phyloP scores from a whole-genome alignment of 1,139 yeast genomes.

The Kodamaea alishanica region DNA sequence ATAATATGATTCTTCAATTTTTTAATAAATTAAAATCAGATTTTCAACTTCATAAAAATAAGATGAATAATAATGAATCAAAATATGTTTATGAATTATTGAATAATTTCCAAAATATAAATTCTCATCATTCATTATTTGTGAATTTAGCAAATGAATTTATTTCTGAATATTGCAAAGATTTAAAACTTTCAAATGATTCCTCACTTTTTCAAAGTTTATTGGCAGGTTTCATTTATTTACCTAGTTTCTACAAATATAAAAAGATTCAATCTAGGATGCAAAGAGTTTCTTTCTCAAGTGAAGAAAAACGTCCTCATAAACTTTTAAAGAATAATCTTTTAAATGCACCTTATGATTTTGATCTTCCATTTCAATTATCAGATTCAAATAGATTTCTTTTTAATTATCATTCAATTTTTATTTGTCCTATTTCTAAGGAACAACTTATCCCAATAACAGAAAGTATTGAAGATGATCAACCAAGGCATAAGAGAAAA shows the following conservation, averaged over 20 bases:
- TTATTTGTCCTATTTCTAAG: slow-evolving; percentile 87
- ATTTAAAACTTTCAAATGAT: slow-evolving; percentile 61
- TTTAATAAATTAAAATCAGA: slow-evolving; percentile 21
- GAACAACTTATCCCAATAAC: slow-evolving; percentile 58
- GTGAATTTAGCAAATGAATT: slow-evolving; percentile 47
- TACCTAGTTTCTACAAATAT: slow-evolving; percentile 71
- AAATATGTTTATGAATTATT: slow-evolving; percentile 42
- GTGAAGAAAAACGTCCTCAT: slow-evolving; percentile 3
- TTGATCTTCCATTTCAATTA: slow-evolving; percentile 43
- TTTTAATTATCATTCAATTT: slow-evolving; percentile 71
- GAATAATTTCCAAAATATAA: slow-evolving; percentile 38
- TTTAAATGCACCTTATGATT: slow-evolving; percentile 23
- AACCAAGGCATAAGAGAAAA: slow-evolving; percentile 20
- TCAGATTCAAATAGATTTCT: slow-evolving; percentile 41
- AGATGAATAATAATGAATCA: slow-evolving; percentile 22
- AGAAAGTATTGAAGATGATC: slow-evolving; percentile 14
- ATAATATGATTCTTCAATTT: slow-evolving; percentile 22
- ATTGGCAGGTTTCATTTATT: slow-evolving; percentile 66
- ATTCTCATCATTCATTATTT: slow-evolving; percentile 29
- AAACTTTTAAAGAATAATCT: background rate
- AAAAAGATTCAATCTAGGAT: slow-evolving; percentile 45
- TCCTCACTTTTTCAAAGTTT: slow-evolving; percentile 68
- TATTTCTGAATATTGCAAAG: slow-evolving; percentile 63
- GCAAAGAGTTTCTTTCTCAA: slow-evolving; percentile 17
- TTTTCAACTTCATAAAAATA: slow-evolving; percentile 11